Evolutionary conservation across 352 stramenopile species (phyloP).

Genomic region (Phytophthora sojae): DNA sequence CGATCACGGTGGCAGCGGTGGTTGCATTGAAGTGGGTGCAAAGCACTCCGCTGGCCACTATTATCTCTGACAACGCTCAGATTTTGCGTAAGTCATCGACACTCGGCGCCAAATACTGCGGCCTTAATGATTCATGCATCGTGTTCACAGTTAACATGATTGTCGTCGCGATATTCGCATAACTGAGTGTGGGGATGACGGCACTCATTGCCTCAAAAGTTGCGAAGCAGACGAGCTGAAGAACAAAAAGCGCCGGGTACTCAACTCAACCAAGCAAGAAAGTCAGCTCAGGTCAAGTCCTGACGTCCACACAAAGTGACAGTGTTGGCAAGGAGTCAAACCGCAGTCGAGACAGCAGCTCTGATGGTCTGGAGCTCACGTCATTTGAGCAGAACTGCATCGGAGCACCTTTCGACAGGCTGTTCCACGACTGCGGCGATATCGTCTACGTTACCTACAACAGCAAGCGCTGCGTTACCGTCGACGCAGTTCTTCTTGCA

Average conservation of each 20-base stretch:
- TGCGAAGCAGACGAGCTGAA: slow-evolving; percentile 1
- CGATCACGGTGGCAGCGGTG: slow-evolving; percentile 9
- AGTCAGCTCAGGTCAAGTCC: neutral
- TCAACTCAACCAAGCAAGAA: neutral
- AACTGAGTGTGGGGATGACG: neutral
- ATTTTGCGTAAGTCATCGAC: slow-evolving; percentile 17
- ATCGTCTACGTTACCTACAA: slow-evolving; percentile 19
- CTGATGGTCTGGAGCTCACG: neutral
- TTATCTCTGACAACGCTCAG: slow-evolving; percentile 15
- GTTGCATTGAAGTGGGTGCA: slow-evolving; percentile 4
- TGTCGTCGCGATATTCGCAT: slow-evolving; percentile 10
- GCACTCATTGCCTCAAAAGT: slow-evolving; percentile 12
- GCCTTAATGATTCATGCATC: slow-evolving; percentile 27
- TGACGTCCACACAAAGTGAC: no score
- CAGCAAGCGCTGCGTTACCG: slow-evolving; percentile 9
- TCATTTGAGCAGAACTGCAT: slow-evolving; percentile 22
- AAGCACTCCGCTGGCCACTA: slow-evolving; percentile 3
- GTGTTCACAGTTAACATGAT: slow-evolving; percentile 19
- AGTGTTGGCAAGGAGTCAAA: neutral
- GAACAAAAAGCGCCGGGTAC: neutral
- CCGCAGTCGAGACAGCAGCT: no score
- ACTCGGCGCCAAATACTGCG: slow-evolving; percentile 21
- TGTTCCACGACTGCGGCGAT: slow-evolving; percentile 28
- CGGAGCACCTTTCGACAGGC: slow-evolving; percentile 10
- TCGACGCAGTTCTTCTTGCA: slow-evolving; percentile 19